phyloP scores from a whole-genome alignment of 1,284 basidiomycete genomes.

The Sparassis latifolia region DNA sequence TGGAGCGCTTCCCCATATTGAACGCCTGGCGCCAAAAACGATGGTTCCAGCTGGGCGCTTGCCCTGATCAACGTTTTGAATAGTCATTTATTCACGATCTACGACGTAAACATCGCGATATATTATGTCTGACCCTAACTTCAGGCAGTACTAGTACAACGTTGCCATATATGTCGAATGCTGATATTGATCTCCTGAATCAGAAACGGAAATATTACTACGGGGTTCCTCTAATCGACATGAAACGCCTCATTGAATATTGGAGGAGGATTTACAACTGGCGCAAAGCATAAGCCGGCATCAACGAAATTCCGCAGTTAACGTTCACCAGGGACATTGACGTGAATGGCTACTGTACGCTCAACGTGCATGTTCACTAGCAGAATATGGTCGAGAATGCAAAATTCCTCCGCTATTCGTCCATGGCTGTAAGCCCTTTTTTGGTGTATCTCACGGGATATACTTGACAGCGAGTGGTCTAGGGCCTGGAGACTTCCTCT shows the following conservation, averaged over 20 bases:
- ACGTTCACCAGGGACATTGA: slow-evolving; percentile 33
- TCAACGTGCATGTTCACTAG: slow-evolving; percentile 39
- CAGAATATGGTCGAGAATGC: slow-evolving; percentile 29
- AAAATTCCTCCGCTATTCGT: slow-evolving; percentile 39
- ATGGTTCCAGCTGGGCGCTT: background rate
- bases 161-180: slow-evolving; percentile 2
- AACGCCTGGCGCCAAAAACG: background rate
- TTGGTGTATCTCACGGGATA: background rate
- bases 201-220: slow-evolving; percentile 29
- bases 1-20: background rate
- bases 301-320: slow-evolving; percentile 36
- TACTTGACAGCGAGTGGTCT: background rate
- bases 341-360: slow-evolving; percentile 28
- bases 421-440: slow-evolving; percentile 35
- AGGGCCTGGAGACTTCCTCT: slow-evolving; percentile 60
- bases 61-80: slow-evolving; percentile 12
- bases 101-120: no score
- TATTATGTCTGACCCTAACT: no score
- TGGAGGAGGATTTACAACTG: slow-evolving; percentile 40
- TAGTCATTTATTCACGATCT: slow-evolving; percentile 3
- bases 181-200: slow-evolving; percentile 11
- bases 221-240: slow-evolving; percentile 33
- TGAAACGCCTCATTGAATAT: slow-evolving; percentile 29
- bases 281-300: slow-evolving; percentile 30
- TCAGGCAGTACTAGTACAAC: no score